These are phyloP conservation scores for Astrothelium macrocarpum DNA, from an alignment of 495 filamentous ascomycete species.

Conservation along the genomic window DNA sequence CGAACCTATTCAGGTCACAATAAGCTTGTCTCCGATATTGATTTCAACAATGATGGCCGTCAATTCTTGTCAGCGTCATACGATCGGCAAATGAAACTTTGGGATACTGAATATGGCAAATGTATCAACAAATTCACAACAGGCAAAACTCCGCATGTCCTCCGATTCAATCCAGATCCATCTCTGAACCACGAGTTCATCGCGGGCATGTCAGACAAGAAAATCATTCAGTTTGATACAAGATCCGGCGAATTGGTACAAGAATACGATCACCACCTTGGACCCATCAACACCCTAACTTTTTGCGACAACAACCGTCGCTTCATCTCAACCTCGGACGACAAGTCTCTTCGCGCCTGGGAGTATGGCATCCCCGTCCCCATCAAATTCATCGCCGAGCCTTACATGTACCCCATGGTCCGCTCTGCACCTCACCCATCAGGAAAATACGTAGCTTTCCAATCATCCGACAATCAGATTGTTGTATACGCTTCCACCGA, in stretches of 20 bases:
- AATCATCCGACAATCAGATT: conserved; percentile 89
- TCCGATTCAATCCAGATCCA: conserved; percentile 76
- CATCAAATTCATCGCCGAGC: conserved; percentile 85
- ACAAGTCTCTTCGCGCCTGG: conserved; percentile 92
- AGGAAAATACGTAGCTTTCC: conserved; percentile 87
- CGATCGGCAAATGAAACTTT: conserved; percentile 90
- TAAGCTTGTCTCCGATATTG: conserved; percentile 82
- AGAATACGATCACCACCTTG: conserved; percentile 96
- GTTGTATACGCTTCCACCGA: conserved; percentile 88
- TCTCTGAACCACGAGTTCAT: conserved; percentile 83
- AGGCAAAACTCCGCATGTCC: conserved; percentile 89
- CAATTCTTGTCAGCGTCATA: conserved; percentile 88
- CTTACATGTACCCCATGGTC: conserved; percentile 90
- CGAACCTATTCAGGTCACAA: conserved; percentile 83
- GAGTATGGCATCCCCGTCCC: conserved; percentile 93
- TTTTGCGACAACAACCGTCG: conserved; percentile 91
- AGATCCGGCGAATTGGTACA: conserved; percentile 70
- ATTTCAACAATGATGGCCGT: conserved; percentile 71
- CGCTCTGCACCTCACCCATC: conserved; percentile 72
- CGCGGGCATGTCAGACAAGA: conserved; percentile 94
- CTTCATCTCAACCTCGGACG: conserved; percentile 96
- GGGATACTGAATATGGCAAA: conserved; percentile 92
- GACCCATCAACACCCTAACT: conserved; percentile 93
- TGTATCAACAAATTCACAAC: conserved; percentile 80
- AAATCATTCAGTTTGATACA: conserved; percentile 96